Percentiles rank a stretch among this genome's conserved stretches.
phyloP scores from a whole-genome alignment of 768 basidiomycete species.

The Cystofilobasidium macerans region DNA sequence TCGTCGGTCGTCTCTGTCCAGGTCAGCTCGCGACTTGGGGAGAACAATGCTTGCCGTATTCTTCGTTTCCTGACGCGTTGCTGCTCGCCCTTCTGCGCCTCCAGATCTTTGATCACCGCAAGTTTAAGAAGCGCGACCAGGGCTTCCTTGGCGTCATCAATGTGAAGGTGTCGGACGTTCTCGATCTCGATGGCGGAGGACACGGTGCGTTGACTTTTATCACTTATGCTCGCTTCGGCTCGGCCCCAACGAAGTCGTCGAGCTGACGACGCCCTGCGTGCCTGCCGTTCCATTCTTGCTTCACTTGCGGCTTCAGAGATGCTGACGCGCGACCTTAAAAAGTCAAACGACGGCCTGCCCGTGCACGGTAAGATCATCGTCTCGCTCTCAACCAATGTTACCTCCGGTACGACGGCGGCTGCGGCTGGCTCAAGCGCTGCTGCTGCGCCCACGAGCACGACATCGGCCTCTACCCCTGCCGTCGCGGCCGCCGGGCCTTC shows the following conservation, averaged over 20 bases:
- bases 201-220: slow-evolving; percentile 62
- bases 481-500: not conserved
- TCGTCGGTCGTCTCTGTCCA: slow-evolving; percentile 71
- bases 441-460: too few species aligned
- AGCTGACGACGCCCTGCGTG: too few species aligned
- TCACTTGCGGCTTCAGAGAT: slow-evolving; percentile 54
- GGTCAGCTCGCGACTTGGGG: too few species aligned
- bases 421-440: too few species aligned
- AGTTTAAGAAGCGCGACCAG: slow-evolving; percentile 96
- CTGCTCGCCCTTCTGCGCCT: too few species aligned
- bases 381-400: slow-evolving; percentile 68
- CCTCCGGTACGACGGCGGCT: too few species aligned
- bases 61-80: too few species aligned
- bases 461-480: too few species aligned
- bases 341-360: slow-evolving; percentile 95
- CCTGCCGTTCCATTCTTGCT: not conserved
- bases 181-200: slow-evolving; percentile 83
- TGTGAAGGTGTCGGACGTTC: slow-evolving; percentile 73
- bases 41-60: too few species aligned
- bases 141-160: slow-evolving; percentile 98
- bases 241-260: too few species aligned
- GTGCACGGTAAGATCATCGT: slow-evolving; percentile 97
- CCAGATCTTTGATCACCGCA: slow-evolving; percentile 99
- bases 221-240: too few species aligned
- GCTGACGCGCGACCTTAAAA: slow-evolving; percentile 90